These are phyloP conservation scores for Xylariaceae sp. DNA, from an alignment of 2,329 filamentous ascomycete species.

Conservation along the genomic window DNA sequence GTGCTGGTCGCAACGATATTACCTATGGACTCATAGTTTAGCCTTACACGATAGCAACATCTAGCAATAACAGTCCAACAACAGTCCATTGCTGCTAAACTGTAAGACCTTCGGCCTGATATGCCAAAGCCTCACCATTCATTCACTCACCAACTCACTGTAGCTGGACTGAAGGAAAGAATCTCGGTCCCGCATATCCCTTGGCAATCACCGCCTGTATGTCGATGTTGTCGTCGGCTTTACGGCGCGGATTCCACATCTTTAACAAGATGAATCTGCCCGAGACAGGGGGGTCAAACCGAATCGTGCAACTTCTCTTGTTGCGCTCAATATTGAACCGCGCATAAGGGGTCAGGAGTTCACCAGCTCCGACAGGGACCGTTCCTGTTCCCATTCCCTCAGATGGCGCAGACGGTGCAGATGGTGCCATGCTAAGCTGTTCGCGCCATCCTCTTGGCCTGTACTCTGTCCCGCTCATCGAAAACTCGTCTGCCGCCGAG, in stretches of 20 bases:
- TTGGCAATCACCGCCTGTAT: slow-evolving; percentile 80
- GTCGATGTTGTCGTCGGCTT: slow-evolving; percentile 68
- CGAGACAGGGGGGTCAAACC: slow-evolving; percentile 76
- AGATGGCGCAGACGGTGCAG: slow-evolving; percentile 22
- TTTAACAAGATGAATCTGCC: slow-evolving; percentile 83
- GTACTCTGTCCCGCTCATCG: slow-evolving; percentile 28
- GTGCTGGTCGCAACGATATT: not conserved
- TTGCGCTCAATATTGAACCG: slow-evolving; percentile 78
- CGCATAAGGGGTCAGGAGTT: slow-evolving; percentile 66
- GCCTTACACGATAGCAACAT: not conserved
- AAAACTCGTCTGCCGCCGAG: slow-evolving; percentile 33
- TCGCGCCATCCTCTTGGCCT: slow-evolving; percentile 29
- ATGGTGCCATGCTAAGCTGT: slow-evolving; percentile 30
- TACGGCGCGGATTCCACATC: slow-evolving; percentile 74
- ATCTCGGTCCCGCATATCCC: slow-evolving; percentile 81
- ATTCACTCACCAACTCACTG: slow-evolving; percentile 35
- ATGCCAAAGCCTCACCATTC: slow-evolving; percentile 11
- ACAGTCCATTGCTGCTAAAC: slow-evolving; percentile 1
- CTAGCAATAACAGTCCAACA: not conserved
- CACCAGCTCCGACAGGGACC: slow-evolving; percentile 49
- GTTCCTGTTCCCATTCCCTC: slow-evolving; percentile 41
- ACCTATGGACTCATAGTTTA: not conserved
- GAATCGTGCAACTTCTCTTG: slow-evolving; percentile 80
- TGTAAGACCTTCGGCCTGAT: not conserved
- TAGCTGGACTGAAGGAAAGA: slow-evolving; percentile 66